A percentile compares a stretch with the other conserved stretches of the same genome.
phyloP scores from a whole-genome alignment of 2,329 filamentous ascomycete species.

The Penicillium rolfsii region DNA sequence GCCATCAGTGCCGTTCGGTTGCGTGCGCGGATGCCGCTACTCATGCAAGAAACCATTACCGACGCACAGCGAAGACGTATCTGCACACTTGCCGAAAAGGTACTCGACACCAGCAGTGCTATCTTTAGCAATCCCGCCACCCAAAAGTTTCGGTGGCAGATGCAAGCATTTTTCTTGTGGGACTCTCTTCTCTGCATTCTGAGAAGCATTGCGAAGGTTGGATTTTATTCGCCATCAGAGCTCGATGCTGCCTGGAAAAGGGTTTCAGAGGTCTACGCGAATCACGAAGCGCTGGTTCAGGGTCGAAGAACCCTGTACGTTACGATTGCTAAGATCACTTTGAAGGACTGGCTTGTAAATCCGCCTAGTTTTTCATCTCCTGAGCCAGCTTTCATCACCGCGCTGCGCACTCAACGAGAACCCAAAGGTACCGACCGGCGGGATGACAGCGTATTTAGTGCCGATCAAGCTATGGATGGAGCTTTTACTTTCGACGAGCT shows the following conservation, averaged over 20 bases:
- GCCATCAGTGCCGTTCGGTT: slow-evolving; percentile 49
- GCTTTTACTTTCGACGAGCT: slow-evolving; percentile 1
- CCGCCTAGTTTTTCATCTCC: slow-evolving; percentile 4
- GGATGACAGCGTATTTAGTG: not conserved
- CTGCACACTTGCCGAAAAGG: slow-evolving; percentile 16
- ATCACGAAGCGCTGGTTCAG: slow-evolving; percentile 48
- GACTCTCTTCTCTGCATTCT: slow-evolving; percentile 54
- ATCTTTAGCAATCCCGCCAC: slow-evolving; percentile 43
- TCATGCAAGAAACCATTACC: slow-evolving; percentile 7
- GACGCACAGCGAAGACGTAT: slow-evolving; percentile 11
- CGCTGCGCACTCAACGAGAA: slow-evolving; percentile 12
- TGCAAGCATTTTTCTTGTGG: slow-evolving; percentile 53
- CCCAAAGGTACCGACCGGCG: not conserved
- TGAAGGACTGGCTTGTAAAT: slow-evolving; percentile 18
- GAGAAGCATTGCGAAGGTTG: slow-evolving; percentile 38
- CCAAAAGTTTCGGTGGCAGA: slow-evolving; percentile 48
- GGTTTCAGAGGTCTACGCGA: slow-evolving; percentile 47
- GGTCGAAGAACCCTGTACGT: slow-evolving; percentile 6
- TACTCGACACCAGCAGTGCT: slow-evolving; percentile 36
- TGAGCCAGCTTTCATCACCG: slow-evolving; percentile 19
- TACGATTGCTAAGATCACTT: slow-evolving; percentile 8
- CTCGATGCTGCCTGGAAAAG: slow-evolving; percentile 46
- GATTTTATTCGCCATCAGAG: slow-evolving; percentile 35
- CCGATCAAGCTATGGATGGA: not conserved
- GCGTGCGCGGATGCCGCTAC: slow-evolving; percentile 47